These are phyloP conservation scores for Psidium guajava DNA, from an alignment of 345 rosid genomes.

Conservation along the genomic window DNA sequence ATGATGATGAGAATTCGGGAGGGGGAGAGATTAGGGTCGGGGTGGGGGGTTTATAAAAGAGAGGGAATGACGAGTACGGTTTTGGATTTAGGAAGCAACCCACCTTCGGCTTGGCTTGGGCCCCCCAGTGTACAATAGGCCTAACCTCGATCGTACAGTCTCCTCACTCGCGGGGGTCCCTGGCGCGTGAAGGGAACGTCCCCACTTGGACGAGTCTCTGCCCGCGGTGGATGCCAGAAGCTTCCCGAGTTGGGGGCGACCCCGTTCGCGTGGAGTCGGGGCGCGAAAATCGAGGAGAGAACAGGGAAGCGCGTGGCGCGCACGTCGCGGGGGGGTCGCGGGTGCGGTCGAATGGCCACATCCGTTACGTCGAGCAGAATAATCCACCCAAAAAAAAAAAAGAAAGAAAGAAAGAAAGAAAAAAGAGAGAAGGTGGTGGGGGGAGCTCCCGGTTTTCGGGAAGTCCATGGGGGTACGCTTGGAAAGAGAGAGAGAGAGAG, in stretches of 20 bases:
- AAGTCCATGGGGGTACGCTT: not conserved
- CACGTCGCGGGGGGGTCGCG: not conserved
- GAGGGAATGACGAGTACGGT: not conserved
- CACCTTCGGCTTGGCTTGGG: too few relatives aligned
- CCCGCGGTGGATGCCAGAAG: not conserved
- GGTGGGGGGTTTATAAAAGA: not conserved
- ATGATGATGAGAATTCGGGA: not conserved
- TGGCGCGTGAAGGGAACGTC: not conserved
- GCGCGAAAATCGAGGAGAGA: not conserved
- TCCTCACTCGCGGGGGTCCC: not conserved
- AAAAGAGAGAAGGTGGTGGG: too few relatives aligned
- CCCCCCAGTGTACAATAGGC: too few relatives aligned
- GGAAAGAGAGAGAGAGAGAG: not conserved
- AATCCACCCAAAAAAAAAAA: not conserved
- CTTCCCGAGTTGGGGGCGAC: not conserved
- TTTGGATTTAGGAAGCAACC: too few relatives aligned
- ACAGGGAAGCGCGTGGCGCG: not conserved
- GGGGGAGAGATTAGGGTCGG: not conserved
- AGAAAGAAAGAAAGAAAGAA: fast-evolving
- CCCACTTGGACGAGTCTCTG: not conserved
- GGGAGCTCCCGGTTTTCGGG: not conserved
- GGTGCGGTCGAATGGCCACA: not conserved
- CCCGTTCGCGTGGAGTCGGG: not conserved
- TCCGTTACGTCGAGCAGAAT: not conserved
- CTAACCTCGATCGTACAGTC: not conserved